A percentile compares a stretch with the other conserved stretches of the same genome.
Conservation (phyloP, 2,329 filamentous ascomycete species). For the Fusarium oligoseptatum region DNA sequence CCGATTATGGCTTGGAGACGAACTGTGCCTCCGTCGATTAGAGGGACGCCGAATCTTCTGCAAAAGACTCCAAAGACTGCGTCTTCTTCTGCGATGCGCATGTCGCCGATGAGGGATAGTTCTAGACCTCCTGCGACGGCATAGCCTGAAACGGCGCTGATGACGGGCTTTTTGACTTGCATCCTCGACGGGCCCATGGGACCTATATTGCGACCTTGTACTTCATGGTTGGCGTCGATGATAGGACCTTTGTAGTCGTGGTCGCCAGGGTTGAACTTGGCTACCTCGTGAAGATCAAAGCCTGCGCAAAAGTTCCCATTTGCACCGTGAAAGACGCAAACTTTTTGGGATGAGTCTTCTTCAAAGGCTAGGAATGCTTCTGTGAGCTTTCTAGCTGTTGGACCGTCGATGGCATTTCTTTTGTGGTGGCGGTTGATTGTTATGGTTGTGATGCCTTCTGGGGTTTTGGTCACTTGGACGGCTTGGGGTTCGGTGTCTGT, state of each 20-base stretch:
- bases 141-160: background rate
- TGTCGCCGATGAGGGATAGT: conserved; percentile 50
- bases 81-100: conserved; percentile 66
- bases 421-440: conserved; percentile 64
- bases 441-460: conserved; percentile 65
- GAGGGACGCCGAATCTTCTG: conserved; percentile 56
- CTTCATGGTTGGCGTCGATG: background rate
- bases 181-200: background rate
- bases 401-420: conserved; percentile 65
- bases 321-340: background rate
- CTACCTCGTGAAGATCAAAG: background rate
- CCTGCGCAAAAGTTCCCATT: background rate
- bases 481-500: conserved; percentile 15
- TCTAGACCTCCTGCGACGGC: background rate
- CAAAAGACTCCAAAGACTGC: conserved; percentile 69
- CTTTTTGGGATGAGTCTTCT: conserved; percentile 53
- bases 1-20: conserved; percentile 65
- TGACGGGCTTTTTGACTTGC: conserved; percentile 1
- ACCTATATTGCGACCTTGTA: background rate
- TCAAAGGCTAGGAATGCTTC: conserved; percentile 64
- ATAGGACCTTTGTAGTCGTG: background rate
- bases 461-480: conserved; percentile 36
- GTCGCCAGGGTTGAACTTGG: background rate
- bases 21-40: conserved; percentile 62
- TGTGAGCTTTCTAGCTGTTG: conserved; percentile 62